Conservation (phyloP, 495 filamentous ascomycete genomes). For the Lophiotrema nucula region DNA sequence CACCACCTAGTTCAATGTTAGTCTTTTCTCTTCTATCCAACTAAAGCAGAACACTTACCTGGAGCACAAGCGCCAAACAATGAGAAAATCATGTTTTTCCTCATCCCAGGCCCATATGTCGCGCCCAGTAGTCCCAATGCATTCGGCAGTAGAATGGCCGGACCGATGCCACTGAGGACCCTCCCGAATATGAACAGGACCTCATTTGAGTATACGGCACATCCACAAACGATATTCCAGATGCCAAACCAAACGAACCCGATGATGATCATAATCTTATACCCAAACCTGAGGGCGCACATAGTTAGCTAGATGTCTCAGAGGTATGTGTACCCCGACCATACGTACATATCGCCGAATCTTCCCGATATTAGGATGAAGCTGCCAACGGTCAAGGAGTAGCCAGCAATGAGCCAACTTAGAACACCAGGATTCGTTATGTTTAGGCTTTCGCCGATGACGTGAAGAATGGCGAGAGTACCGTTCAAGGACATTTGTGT, state of each 20-base stretch:
- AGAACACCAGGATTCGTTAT: conserved; percentile 16
- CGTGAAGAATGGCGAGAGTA: conserved; percentile 7
- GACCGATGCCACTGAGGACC: conserved; percentile 54
- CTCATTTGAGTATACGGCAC: conserved; percentile 40
- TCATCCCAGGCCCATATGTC: conserved; percentile 37
- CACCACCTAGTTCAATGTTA: conserved; percentile 9
- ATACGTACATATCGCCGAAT: conserved; percentile 31
- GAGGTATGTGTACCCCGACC: too few relatives aligned
- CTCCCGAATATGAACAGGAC: conserved; percentile 50
- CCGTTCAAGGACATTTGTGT: conserved; percentile 15
- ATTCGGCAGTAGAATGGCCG: conserved; percentile 53
- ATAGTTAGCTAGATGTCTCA: too few relatives aligned
- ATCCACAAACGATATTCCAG: conserved; percentile 23
- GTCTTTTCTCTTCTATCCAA: too few relatives aligned
- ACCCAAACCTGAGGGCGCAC: too few relatives aligned
- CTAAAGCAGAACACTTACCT: neutral
- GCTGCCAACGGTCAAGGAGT: conserved; percentile 30
- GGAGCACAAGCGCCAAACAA: conserved; percentile 31
- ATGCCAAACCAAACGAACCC: conserved; percentile 29
- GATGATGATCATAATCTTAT: conserved; percentile 29
- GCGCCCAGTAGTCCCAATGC: conserved; percentile 49
- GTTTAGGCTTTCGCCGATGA: conserved; percentile 3
- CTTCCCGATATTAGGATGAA: conserved; percentile 33
- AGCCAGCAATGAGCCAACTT: conserved; percentile 29
- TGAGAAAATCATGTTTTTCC: conserved; percentile 28